phyloP scores from a whole-genome alignment of 345 rosid species.

The Dipteronia dyeriana region DNA sequence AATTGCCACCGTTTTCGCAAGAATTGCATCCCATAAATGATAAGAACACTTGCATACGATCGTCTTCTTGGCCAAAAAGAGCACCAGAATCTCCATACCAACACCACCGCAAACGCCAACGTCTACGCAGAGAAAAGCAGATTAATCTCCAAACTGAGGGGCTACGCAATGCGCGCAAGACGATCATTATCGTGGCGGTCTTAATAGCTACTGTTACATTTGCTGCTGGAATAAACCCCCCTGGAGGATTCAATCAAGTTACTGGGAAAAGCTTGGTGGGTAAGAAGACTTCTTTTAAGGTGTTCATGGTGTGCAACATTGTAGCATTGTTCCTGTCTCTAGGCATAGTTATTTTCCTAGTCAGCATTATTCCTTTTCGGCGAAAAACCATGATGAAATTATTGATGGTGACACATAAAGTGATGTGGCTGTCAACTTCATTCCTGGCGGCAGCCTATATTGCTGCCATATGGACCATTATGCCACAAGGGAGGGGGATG shows the following conservation, averaged over 20 bases:
- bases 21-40: constrained; percentile 24
- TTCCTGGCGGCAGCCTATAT: constrained; percentile 62
- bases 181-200: constrained; percentile 57
- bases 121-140: constrained; percentile 39
- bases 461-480: constrained; percentile 53
- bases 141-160: constrained; percentile 48
- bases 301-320: constrained; percentile 57
- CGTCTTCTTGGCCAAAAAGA: constrained; percentile 4
- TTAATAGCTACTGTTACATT: constrained; percentile 63
- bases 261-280: constrained; percentile 43
- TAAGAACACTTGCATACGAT: neutral
- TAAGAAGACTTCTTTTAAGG: constrained; percentile 42
- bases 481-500: constrained; percentile 41
- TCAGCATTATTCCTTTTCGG: constrained; percentile 61
- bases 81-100: constrained; percentile 7
- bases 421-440: constrained; percentile 59
- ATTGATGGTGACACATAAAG: constrained; percentile 49
- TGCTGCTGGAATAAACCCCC: constrained; percentile 76
- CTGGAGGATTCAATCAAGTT: constrained; percentile 47
- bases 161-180: constrained; percentile 63
- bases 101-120: constrained; percentile 19
- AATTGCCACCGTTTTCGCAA: constrained; percentile 38
- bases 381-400: constrained; percentile 53
- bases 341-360: constrained; percentile 52
- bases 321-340: constrained; percentile 56